These are phyloP conservation scores for Microdochium paspali DNA, from an alignment of 2,329 filamentous ascomycete species.

Conservation along the genomic window DNA sequence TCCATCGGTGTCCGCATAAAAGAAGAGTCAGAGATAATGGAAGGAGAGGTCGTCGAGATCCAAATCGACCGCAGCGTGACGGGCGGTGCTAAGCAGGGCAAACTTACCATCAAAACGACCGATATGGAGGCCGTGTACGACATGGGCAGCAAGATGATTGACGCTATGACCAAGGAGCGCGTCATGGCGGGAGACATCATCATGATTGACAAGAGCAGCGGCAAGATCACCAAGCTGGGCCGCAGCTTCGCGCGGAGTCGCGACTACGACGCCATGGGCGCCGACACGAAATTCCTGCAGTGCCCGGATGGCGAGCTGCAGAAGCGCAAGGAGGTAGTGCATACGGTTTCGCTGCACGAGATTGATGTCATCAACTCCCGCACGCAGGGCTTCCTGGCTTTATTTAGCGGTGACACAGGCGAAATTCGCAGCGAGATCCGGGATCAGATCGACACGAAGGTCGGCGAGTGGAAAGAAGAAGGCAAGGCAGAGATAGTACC, in stretches of 20 bases:
- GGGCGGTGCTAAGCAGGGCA: slow-evolving; percentile 94
- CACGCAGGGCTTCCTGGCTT: slow-evolving; percentile 93
- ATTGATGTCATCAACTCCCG: slow-evolving; percentile 99
- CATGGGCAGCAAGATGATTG: slow-evolving; percentile 99
- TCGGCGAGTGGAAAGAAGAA: slow-evolving; percentile 98
- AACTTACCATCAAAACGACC: slow-evolving; percentile 98
- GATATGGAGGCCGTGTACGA: slow-evolving; percentile 99
- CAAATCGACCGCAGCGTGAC: slow-evolving; percentile 97
- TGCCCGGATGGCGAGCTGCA: slow-evolving; percentile 96
- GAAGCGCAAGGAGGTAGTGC: slow-evolving; percentile 92
- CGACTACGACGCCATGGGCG: slow-evolving; percentile 98
- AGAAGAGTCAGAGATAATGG: slow-evolving; percentile 98
- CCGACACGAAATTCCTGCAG: slow-evolving; percentile 95
- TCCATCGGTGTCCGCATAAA: slow-evolving; percentile 97
- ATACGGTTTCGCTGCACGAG: slow-evolving; percentile 94
- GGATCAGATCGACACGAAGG: slow-evolving; percentile 98
- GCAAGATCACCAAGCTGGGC: slow-evolving; percentile 95
- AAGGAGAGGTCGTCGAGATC: slow-evolving; percentile 97
- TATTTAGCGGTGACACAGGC: slow-evolving; percentile 96
- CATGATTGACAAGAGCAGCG: slow-evolving; percentile 95
- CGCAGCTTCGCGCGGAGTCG: slow-evolving; percentile 89
- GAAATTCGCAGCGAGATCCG: slow-evolving; percentile 96
- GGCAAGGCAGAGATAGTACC: slow-evolving; percentile 98
- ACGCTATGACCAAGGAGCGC: slow-evolving; percentile 98
- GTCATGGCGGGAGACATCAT: slow-evolving; percentile 98